phyloP scores from a whole-genome alignment of 441 rosid genomes.

The Jatropha podagrica region DNA sequence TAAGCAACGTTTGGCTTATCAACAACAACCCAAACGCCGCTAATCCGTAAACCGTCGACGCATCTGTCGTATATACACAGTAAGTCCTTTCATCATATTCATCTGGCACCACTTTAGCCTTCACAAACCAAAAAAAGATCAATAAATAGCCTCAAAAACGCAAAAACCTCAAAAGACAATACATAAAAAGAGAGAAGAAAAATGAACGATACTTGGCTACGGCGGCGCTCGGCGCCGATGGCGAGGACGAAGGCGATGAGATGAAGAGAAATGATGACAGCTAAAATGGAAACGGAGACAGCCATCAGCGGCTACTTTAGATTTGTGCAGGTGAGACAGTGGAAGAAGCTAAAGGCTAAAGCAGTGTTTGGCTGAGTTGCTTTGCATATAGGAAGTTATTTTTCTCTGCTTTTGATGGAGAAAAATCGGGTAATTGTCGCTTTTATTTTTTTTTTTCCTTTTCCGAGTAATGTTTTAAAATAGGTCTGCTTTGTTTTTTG shows the following conservation, averaged over 20 bases:
- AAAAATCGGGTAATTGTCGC: background rate
- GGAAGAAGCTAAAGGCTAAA: no score
- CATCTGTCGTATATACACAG: constrained; percentile 71
- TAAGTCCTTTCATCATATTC: constrained; percentile 72
- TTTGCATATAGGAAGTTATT: no score
- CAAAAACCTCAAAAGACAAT: background rate
- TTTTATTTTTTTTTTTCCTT: no score
- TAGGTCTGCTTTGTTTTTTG: no score
- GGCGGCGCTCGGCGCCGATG: constrained; percentile 94
- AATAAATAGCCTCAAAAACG: background rate
- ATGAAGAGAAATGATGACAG: constrained; percentile 59
- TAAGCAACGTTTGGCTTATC: constrained; percentile 64
- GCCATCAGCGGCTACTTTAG: constrained; percentile 42
- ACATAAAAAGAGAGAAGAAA: constrained; percentile 6
- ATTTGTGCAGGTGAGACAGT: background rate
- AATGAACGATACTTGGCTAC: constrained; percentile 56
- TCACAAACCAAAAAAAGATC: no score
- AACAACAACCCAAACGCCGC: constrained; percentile 73
- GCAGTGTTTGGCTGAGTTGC: no score
- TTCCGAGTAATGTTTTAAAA: no score
- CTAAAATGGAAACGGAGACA: constrained; percentile 58
- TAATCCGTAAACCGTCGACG: constrained; percentile 83
- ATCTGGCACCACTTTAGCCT: constrained; percentile 71
- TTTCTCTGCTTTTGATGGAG: background rate
- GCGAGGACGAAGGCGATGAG: constrained; percentile 91